These are phyloP conservation scores for Picea mariana DNA, from an alignment of 83 land plant genomes.

Conservation along the genomic window DNA sequence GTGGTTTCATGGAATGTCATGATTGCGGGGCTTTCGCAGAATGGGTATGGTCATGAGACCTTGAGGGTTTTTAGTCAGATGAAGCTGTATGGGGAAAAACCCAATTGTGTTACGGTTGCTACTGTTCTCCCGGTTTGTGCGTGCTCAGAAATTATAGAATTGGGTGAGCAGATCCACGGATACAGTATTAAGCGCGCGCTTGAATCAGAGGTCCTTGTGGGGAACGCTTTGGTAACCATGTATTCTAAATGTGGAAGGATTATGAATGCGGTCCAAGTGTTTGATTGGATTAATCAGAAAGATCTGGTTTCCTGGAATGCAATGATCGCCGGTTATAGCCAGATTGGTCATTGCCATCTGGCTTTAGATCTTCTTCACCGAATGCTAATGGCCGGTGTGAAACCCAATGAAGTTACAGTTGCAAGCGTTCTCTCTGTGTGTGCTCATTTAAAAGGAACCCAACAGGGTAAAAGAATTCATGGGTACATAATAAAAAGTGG, in stretches of 20 bases:
- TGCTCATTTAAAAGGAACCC: not conserved
- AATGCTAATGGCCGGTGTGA: slow-evolving; percentile 4
- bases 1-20: slow-evolving; percentile 33
- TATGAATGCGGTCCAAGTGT: slow-evolving; percentile 19
- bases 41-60: slow-evolving; percentile 13
- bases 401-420: not conserved
- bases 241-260: slow-evolving; percentile 29
- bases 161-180: slow-evolving; percentile 2
- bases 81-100: slow-evolving; percentile 15
- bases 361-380: slow-evolving; percentile 21
- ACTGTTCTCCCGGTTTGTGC: slow-evolving; percentile 3
- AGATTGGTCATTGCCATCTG: slow-evolving; percentile 19
- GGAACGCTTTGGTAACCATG: slow-evolving; percentile 33
- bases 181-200: slow-evolving; percentile 6
- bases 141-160: not conserved
- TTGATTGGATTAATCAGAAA: slow-evolving; percentile 22
- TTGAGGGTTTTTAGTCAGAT: slow-evolving; percentile 2
- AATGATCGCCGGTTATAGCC: slow-evolving; percentile 24
- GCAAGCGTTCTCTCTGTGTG: slow-evolving; percentile 5
- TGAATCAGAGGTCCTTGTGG: slow-evolving; percentile 22
- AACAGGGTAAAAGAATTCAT: slow-evolving; percentile 6
- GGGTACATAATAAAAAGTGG: not conserved
- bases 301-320: slow-evolving; percentile 36
- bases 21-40: slow-evolving; percentile 16
- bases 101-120: slow-evolving; percentile 25